Base-by-base conservation (phyloP, 805 yeast species). In the Starmerella cellae region DNA sequence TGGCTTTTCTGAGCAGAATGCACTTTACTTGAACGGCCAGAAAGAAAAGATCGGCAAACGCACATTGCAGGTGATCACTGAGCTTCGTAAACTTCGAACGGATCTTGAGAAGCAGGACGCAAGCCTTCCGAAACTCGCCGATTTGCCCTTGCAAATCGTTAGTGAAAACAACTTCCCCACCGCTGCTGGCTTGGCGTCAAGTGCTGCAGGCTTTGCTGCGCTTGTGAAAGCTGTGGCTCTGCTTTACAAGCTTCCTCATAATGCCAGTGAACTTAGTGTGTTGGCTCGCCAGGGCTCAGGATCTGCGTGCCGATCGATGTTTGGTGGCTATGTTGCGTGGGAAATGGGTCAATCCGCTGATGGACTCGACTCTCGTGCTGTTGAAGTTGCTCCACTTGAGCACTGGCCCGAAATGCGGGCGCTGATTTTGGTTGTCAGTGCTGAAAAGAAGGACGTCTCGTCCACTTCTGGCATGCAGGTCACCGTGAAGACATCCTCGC, bases 321-420 rank as follows among this genome's bases (percentile, higher is more conserved):
- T 83, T 63, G 97, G 98, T 37, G 99, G 99, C 6, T 91, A 77
- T 58, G 99, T 91, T 11, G 97, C 97, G 3, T 91, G 99, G 99
- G 95, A 91, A 62, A 85, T 87, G 96, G 99, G 99, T 44, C 51
- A 54, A 3, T 49, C 57, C 45, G 63, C 50, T 0, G 79, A 85
- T 57, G 98, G 98, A n/a, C 69, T 74, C 35, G 98, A 91, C 64
- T 87, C 96, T 13, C 79, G 76, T 54, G 99, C 99, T 3, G 94
- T 85, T 23, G 84, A 87, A 65, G 74, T 91, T 31, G 94, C 95
- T 3, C 80, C 94, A 8, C 58, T 70, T 53, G 68, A 66, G 28
- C 94, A 83, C 62, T 91, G 98, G 99, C 85, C 96, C 33, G 70
- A 74, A 32, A 82, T 91, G 79, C 79, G 80, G 54, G 97, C 97